These are phyloP conservation scores for Globisporangium canariense DNA, from an alignment of 352 stramenopile genomes.

Conservation along the genomic window DNA sequence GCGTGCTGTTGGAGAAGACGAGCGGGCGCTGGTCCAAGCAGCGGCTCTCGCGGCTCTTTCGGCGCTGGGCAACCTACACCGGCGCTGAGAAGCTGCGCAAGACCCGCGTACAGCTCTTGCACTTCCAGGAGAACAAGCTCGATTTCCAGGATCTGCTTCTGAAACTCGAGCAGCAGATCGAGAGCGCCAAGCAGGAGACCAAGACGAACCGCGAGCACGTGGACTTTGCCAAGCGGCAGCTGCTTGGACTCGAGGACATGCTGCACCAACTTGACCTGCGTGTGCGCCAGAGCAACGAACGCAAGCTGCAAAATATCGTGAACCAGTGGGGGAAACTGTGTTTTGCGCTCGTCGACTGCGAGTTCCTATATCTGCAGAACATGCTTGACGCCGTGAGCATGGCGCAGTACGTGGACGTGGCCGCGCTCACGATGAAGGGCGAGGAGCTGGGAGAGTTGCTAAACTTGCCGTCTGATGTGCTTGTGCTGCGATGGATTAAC, in stretches of 20 bases:
- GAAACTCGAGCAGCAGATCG: slow-evolving; percentile 49
- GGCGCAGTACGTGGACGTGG: slow-evolving; percentile 44
- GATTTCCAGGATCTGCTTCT: slow-evolving; percentile 54
- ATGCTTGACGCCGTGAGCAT: slow-evolving; percentile 49
- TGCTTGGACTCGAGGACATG: slow-evolving; percentile 54
- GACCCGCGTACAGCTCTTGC: slow-evolving; percentile 33
- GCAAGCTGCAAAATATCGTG: slow-evolving; percentile 51
- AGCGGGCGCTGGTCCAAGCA: slow-evolving; percentile 53
- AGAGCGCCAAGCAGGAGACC: slow-evolving; percentile 42
- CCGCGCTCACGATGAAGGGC: slow-evolving; percentile 38
- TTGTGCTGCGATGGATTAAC: slow-evolving; percentile 77
- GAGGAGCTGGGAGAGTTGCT: slow-evolving; percentile 57
- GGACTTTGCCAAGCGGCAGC: slow-evolving; percentile 56
- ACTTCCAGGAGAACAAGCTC: slow-evolving; percentile 41
- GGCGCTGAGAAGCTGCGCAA: slow-evolving; percentile 35
- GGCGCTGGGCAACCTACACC: slow-evolving; percentile 37
- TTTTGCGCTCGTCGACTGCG: slow-evolving; percentile 54
- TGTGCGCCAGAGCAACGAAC: slow-evolving; percentile 47
- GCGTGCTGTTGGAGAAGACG: slow-evolving; percentile 59
- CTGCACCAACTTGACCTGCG: slow-evolving; percentile 44
- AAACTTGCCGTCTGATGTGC: slow-evolving; percentile 37
- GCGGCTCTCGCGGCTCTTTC: slow-evolving; percentile 38
- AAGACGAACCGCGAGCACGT: slow-evolving; percentile 50
- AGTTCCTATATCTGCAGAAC: slow-evolving; percentile 50
- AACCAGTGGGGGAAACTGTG: slow-evolving; percentile 68